Conservation (phyloP, 345 rosid species). For the Acer yangbiense region DNA sequence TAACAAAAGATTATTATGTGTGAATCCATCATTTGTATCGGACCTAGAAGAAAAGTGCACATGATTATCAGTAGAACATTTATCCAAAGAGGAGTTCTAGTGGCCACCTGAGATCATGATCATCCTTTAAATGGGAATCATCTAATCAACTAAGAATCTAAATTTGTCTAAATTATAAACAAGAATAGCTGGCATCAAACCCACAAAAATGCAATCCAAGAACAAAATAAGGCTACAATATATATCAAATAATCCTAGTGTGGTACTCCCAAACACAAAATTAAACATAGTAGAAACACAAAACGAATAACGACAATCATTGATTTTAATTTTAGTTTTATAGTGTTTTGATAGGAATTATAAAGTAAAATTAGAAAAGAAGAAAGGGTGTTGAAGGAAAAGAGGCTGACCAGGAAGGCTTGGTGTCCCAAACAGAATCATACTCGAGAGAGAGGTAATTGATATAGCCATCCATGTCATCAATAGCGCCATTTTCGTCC, state of each 20-base stretch:
- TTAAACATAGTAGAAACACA: background rate
- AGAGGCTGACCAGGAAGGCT: conserved; percentile 72
- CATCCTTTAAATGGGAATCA: background rate
- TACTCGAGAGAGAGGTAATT: conserved; percentile 88
- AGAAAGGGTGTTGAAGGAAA: background rate
- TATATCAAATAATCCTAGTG: no score
- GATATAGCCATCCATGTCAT: conserved; percentile 90
- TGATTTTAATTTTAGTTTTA: no score
- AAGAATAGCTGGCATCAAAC: background rate
- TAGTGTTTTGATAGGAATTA: no score
- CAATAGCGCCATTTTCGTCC: conserved; percentile 67
- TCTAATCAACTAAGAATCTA: background rate
- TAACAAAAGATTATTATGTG: no score
- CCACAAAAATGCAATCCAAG: background rate
- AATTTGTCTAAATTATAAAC: background rate
- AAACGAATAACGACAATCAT: background rate
- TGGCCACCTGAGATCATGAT: background rate
- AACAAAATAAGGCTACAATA: no score
- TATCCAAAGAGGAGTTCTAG: no score
- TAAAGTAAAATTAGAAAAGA: background rate
- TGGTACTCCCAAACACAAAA: background rate
- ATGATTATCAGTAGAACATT: no score
- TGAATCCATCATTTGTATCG: background rate
- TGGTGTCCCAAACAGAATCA: conserved; percentile 99
- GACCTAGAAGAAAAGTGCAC: background rate